phyloP scores from a whole-genome alignment of 441 rosid genomes.

The Geranium incanum region DNA sequence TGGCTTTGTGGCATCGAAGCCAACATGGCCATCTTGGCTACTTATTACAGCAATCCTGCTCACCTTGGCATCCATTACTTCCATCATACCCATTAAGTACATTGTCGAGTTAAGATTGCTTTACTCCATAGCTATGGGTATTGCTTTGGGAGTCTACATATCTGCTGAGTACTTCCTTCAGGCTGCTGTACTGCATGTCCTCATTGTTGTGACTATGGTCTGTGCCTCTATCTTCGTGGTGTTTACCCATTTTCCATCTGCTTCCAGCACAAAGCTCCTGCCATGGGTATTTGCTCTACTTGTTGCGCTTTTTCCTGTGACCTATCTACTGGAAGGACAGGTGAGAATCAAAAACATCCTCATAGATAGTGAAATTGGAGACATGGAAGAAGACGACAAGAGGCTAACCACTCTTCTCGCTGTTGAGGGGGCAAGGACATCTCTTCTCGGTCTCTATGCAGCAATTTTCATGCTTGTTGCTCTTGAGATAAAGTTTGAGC shows the following conservation, averaged over 20 bases:
- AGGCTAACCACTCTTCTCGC: constrained; percentile 70
- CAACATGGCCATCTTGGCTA: constrained; percentile 97
- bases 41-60: constrained; percentile 76
- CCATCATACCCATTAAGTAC: constrained; percentile 77
- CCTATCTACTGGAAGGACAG: constrained; percentile 91
- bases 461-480: constrained; percentile 96
- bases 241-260: constrained; percentile 95
- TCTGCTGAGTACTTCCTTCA: constrained; percentile 96
- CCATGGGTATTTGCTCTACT: constrained; percentile 98
- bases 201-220: constrained; percentile 74
- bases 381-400: constrained; percentile 67
- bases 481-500: constrained; percentile 80
- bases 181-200: constrained; percentile 79
- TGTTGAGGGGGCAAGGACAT: constrained; percentile 95
- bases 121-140: constrained; percentile 74
- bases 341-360: constrained; percentile 66
- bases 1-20: constrained; percentile 85
- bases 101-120: constrained; percentile 76
- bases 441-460: constrained; percentile 92
- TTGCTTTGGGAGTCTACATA: constrained; percentile 85
- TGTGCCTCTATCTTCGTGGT: constrained; percentile 81
- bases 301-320: constrained; percentile 92
- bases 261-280: constrained; percentile 86
- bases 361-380: constrained; percentile 43
- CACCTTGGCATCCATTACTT: constrained; percentile 75